Percentiles rank a stretch among this genome's conserved stretches.
These are phyloP conservation scores for Geotrichum cucujoidarum DNA, from an alignment of 1,139 yeast species.

Conservation along the genomic window DNA sequence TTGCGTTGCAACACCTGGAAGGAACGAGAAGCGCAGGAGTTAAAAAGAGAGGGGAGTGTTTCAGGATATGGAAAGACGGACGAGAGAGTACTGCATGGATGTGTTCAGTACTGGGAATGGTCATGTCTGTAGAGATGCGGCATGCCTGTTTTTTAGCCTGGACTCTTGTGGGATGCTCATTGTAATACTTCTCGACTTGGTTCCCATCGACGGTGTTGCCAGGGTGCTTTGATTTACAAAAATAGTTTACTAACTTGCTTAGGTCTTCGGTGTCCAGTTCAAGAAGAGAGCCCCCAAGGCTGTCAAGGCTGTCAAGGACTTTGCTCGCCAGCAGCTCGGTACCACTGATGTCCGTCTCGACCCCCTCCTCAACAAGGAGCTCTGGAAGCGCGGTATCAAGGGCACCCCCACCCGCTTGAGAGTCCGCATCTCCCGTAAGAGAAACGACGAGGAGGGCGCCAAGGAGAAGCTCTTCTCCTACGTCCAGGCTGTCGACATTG, in stretches of 20 bases:
- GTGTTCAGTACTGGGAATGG: too few species aligned
- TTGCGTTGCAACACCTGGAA: too few species aligned
- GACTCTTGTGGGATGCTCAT: too few species aligned
- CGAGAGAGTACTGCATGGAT: too few species aligned
- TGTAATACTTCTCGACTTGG: too few species aligned
- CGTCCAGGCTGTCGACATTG: constrained; percentile 95
- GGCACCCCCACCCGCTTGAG: constrained; percentile 98
- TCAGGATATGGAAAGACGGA: too few species aligned
- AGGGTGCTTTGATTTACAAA: not conserved
- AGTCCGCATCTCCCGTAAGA: constrained; percentile 98
- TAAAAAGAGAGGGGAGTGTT: too few species aligned
- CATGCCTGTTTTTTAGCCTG: too few species aligned
- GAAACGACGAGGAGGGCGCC: constrained; percentile 99
- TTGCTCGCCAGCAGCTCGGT: constrained; percentile 98
- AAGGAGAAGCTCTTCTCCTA: constrained; percentile 96
- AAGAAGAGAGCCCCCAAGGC: constrained; percentile 99
- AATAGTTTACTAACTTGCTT: constrained; percentile 22
- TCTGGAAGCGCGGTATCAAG: constrained; percentile 99
- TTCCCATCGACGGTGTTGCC: too few species aligned
- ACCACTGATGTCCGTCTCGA: constrained; percentile 98
- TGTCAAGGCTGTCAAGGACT: constrained; percentile 97
- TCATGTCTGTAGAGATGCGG: too few species aligned
- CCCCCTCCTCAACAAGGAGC: constrained; percentile 96
- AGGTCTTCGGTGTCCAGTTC: constrained; percentile 98
- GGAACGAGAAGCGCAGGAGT: too few species aligned